phyloP scores from a whole-genome alignment of 139 green algal species.

The Micromonas pusilla region DNA sequence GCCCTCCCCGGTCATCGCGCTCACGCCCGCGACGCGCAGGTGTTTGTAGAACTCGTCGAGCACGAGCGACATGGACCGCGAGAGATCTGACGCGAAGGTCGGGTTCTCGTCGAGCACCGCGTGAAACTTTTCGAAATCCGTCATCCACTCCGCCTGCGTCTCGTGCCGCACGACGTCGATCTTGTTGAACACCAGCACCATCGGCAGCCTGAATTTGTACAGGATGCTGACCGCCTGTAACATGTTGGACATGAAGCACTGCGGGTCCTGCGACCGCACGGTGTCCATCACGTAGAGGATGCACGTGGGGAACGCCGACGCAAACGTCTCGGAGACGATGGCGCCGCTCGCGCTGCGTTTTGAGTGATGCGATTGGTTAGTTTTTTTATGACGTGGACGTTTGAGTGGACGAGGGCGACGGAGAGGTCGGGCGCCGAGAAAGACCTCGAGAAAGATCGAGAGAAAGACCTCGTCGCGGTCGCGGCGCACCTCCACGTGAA shows the following conservation, averaged over 20 bases:
- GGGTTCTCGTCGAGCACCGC: background rate
- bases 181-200: conserved; percentile 98
- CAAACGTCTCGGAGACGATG: conserved; percentile 91
- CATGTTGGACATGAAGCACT: conserved; percentile 98
- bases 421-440: too few species aligned
- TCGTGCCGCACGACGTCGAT: conserved; percentile 74
- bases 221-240: conserved; percentile 86
- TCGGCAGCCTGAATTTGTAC: conserved; percentile 91
- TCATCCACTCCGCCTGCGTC: conserved; percentile 87
- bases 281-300: conserved; percentile 92
- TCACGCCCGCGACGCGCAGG: conserved; percentile 75
- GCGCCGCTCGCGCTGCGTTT: conserved; percentile 73
- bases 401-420: too few species aligned
- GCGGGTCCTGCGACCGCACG: conserved; percentile 51
- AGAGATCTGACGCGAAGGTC: conserved; percentile 1
- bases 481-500: conserved; percentile 99
- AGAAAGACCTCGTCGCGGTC: too few species aligned
- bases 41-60: conserved; percentile 92
- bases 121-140: conserved; percentile 33
- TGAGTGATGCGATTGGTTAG: too few species aligned
- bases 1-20: conserved; percentile 78
- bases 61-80: conserved; percentile 13
- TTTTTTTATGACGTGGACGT: too few species aligned
- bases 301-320: conserved; percentile 76
- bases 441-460: too few species aligned